These are phyloP conservation scores for Piloderma croceum DNA, from an alignment of 768 basidiomycete species.

Conservation along the genomic window DNA sequence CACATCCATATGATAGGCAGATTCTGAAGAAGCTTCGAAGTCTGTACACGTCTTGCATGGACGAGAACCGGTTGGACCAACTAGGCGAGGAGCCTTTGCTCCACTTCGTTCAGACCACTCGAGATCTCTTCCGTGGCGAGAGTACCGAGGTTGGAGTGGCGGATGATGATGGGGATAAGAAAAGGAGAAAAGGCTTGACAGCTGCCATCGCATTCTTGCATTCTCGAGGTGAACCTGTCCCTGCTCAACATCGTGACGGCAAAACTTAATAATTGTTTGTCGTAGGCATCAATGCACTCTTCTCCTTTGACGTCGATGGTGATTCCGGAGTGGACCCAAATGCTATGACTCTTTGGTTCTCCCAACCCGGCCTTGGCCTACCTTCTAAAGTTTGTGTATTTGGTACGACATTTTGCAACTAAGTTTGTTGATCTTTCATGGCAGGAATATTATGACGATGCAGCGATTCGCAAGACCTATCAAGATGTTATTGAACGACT, in stretches of 20 bases:
- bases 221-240: conserved; percentile 57
- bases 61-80: conserved; percentile 71
- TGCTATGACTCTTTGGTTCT: conserved; percentile 79
- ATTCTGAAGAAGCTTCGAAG: conserved; percentile 60
- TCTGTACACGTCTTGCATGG: conserved; percentile 77
- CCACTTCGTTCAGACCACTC: conserved; percentile 57
- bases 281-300: conserved; percentile 70
- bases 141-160: conserved; percentile 32
- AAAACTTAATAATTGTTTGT: conserved; percentile 3
- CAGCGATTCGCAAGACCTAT: conserved; percentile 64
- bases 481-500: conserved; percentile 61
- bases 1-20: conserved; percentile 41
- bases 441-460: conserved; percentile 88
- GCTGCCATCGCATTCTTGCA: conserved; percentile 82
- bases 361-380: conserved; percentile 73
- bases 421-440: not conserved
- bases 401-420: conserved; percentile 7
- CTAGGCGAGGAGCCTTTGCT: conserved; percentile 68
- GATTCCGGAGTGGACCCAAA: conserved; percentile 85
- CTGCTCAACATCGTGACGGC: not conserved
- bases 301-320: conserved; percentile 82
- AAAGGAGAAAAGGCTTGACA: conserved; percentile 57
- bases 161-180: conserved; percentile 17
- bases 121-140: conserved; percentile 53
- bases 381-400: conserved; percentile 71